Conservation (phyloP, 805 yeast species). For the Myxozyma udenii region DNA sequence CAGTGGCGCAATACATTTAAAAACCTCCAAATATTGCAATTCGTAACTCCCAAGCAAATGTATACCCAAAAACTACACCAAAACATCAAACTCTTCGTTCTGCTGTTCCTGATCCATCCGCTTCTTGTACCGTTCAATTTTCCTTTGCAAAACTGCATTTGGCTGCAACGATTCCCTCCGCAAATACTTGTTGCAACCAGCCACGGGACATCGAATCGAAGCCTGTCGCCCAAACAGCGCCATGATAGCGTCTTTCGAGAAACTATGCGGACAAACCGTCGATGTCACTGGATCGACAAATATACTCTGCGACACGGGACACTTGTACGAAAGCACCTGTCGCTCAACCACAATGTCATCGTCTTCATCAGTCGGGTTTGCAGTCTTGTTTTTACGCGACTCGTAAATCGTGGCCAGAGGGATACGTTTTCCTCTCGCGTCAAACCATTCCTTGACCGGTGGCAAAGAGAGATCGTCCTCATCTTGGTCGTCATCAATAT, state of each 20-base stretch:
- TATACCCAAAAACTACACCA: background rate
- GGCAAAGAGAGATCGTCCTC: slow-evolving; percentile 22
- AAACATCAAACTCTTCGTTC: slow-evolving; percentile 17
- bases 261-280: slow-evolving; percentile 35
- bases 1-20: too few relatives aligned
- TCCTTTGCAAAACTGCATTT: slow-evolving; percentile 17
- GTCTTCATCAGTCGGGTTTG: slow-evolving; percentile 25
- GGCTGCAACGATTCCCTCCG: slow-evolving; percentile 1
- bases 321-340: slow-evolving; percentile 31
- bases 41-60: too few relatives aligned
- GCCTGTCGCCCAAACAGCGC: background rate
- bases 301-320: slow-evolving; percentile 35
- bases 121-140: slow-evolving; percentile 17
- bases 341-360: slow-evolving; percentile 36
- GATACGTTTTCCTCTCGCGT: background rate
- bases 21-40: too few relatives aligned
- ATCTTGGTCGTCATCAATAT: slow-evolving; percentile 7
- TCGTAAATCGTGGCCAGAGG: background rate
- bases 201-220: slow-evolving; percentile 25
- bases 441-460: slow-evolving; percentile 14
- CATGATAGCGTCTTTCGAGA: slow-evolving; percentile 32
- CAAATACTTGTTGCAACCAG: slow-evolving; percentile 22
- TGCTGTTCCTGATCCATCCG: slow-evolving; percentile 5
- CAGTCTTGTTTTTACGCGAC: background rate
- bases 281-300: slow-evolving; percentile 37